Evolutionary conservation across 306 rosid species (phyloP), one percentile per base, ranked within the genome.

Genomic region (Quercus robur): DNA sequence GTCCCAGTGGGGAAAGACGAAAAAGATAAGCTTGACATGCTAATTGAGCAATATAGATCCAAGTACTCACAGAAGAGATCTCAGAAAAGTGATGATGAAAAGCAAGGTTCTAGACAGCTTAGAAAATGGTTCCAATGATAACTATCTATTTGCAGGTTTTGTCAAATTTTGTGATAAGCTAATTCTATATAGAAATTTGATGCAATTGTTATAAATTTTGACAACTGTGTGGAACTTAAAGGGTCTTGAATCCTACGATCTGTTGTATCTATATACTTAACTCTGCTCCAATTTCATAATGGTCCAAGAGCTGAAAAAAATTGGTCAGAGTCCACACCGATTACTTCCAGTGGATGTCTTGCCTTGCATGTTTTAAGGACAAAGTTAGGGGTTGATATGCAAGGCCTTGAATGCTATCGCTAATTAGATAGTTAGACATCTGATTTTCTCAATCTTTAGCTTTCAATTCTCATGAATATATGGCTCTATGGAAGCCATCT

Each of bases 21-120:
- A 12, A 88, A 77, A 21, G 99, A 93, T 78, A 91, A 90, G 86
- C 99, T 95, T 56, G 99, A 95, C 89, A 56, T 86, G 89, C 97
- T 95, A 76, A 93, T 95, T 33, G 96, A 90, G 79, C 92, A 91
- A 87, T 95, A 95, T 69, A 88, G 79, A 67, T 89, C 97, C 76
- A 91, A 87, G 83, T 89, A 89, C 85, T 89, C 94, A 49, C 83
- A 84, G 28, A 87, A 75, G 35, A 71, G 83, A 49, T 84, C 86
- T 7, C 77, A 38, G 81, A 86, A 86, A 81, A 81, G 73, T 8
- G 91, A 77, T 35, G 88, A 89, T 3, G 94, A 82, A 74, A 86
- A 81, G 76, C 84, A 78, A 80, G 84, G 81, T 41, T 83, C 97
- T 38, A 85, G 82, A 56, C 91, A 87, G 83, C 88, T 95, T 58